These are phyloP conservation scores for Zarea fungicola DNA, from an alignment of 2,329 filamentous ascomycete genomes.

Conservation along the genomic window DNA sequence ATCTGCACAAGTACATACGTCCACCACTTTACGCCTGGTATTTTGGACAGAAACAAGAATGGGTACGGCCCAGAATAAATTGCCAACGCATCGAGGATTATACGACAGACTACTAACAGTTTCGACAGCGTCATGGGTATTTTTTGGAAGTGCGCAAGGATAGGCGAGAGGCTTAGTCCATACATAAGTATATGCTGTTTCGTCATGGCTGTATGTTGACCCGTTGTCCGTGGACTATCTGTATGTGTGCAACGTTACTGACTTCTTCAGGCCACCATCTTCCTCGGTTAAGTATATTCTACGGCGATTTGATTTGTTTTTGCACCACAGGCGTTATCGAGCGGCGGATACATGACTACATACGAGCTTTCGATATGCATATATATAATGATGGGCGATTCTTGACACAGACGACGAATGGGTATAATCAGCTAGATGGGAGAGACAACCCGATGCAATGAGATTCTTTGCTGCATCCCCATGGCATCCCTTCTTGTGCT, in stretches of 20 bases:
- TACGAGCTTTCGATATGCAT: constrained; percentile 11
- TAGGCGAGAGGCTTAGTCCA: constrained; percentile 89
- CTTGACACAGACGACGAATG: not conserved
- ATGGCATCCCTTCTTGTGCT: too few species aligned
- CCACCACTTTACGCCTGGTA: constrained; percentile 80
- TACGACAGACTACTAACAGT: not conserved
- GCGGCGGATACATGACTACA: constrained; percentile 9
- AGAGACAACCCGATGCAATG: too few species aligned
- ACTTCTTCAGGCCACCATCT: constrained; percentile 28
- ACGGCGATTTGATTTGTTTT: constrained; percentile 3
- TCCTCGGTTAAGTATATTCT: constrained; percentile 32
- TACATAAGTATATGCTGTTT: constrained; percentile 94
- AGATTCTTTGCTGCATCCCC: too few species aligned
- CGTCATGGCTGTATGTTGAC: constrained; percentile 72
- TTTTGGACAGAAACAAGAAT: constrained; percentile 90
- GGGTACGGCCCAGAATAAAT: constrained; percentile 51
- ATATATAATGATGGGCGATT: constrained; percentile 8
- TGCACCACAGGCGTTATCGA: constrained; percentile 10
- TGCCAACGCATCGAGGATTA: too few species aligned
- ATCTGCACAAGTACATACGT: constrained; percentile 95
- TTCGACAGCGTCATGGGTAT: constrained; percentile 57
- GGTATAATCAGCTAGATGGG: too few species aligned
- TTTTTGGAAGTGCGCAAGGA: constrained; percentile 92
- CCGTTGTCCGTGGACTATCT: not conserved
- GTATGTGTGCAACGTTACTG: not conserved